Base-by-base conservation (phyloP, 805 yeast species). In the Candida peoriensis region DNA sequence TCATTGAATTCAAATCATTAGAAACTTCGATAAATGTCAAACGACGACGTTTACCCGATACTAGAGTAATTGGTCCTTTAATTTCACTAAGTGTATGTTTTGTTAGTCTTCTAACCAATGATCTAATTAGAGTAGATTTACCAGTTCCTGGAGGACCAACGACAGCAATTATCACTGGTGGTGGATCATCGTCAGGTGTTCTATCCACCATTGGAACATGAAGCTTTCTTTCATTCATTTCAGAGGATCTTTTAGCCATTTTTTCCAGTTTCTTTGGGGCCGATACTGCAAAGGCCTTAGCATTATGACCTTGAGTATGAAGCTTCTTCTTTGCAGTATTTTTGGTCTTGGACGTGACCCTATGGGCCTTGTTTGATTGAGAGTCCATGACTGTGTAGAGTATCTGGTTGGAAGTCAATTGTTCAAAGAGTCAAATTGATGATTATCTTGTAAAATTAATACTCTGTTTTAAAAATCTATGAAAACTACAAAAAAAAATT, bases 141-240 rank as follows among this genome's bases (percentile, higher is more conserved):
- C 99, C 99, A 0, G 97, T 93, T 12, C 99, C 99, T 8, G 96
- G 95, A 10, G 99, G 99, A 0, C 99, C 99, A 10, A 93, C 96
- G 7, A 93, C 95, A 0, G 96, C 96, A 17, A 93, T 87, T 37
- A 93, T 79, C 16, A 93, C 81, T 27, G 99, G 99, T 15, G 97
- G 97, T 4, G 97, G 96, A 48, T 86, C 94, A 53, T 90, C 96
- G 38, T 90, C 97, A 0, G 97, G 97, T 0, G 97, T 88, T 48
- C 97, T 71, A 57, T 93, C 95, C 33, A 93, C 82, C 97, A 93
- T 89, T 12, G 98, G 97, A 15, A 89, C 97, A 67, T 93, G 97
- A 54, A 83, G 72, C 54, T 80, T 83, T 54, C 74, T 80, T 58
- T 93, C 97, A 42, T 78, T 66, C 20, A 71, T 66, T 54, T 93